phyloP scores from a whole-genome alignment of 257 asterid species.

The Gentiana straminea region DNA sequence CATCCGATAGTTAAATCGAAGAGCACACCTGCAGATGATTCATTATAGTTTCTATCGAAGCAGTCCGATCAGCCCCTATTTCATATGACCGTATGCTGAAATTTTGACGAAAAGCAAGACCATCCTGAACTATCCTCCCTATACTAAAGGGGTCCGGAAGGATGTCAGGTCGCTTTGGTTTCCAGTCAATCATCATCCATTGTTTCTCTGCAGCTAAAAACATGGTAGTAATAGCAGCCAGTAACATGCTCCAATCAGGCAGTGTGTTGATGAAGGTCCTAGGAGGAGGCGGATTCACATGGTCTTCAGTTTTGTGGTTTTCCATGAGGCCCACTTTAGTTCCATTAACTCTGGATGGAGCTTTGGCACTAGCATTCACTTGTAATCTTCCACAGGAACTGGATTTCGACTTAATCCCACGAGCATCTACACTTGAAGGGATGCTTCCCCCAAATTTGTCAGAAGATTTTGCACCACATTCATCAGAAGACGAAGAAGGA shows the following conservation, averaged over 20 bases:
- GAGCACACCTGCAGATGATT: slow-evolving; percentile 76
- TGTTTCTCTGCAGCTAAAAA: slow-evolving; percentile 97
- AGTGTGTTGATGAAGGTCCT: slow-evolving; percentile 83
- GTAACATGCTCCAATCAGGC: slow-evolving; percentile 99
- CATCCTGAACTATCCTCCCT: slow-evolving; percentile 81
- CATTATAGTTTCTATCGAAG: slow-evolving; percentile 85
- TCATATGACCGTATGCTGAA: slow-evolving; percentile 91
- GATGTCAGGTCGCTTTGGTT: slow-evolving; percentile 78
- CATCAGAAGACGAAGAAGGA: slow-evolving; percentile 44
- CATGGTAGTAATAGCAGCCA: slow-evolving; percentile 80
- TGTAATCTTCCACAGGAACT: slow-evolving; percentile 45
- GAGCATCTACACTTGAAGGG: slow-evolving; percentile 50
- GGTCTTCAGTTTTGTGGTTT: slow-evolving; percentile 49
- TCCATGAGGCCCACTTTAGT: slow-evolving; percentile 67
- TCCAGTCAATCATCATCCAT: slow-evolving; percentile 99
- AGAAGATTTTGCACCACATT: slow-evolving; percentile 38
- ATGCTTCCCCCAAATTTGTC: slow-evolving; percentile 46
- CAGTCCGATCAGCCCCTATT: slow-evolving; percentile 94
- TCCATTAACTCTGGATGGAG: slow-evolving; percentile 91
- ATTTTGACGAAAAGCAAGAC: slow-evolving; percentile 73
- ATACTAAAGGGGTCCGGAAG: slow-evolving; percentile 71
- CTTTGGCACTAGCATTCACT: slow-evolving; percentile 70
- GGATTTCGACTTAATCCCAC: slow-evolving; percentile 51
- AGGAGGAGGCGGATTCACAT: slow-evolving; percentile 42
- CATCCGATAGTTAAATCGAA: slow-evolving; percentile 3